These are phyloP conservation scores for Taphrina pruni DNA, from an alignment of 1,139 yeast genomes.

Conservation along the genomic window DNA sequence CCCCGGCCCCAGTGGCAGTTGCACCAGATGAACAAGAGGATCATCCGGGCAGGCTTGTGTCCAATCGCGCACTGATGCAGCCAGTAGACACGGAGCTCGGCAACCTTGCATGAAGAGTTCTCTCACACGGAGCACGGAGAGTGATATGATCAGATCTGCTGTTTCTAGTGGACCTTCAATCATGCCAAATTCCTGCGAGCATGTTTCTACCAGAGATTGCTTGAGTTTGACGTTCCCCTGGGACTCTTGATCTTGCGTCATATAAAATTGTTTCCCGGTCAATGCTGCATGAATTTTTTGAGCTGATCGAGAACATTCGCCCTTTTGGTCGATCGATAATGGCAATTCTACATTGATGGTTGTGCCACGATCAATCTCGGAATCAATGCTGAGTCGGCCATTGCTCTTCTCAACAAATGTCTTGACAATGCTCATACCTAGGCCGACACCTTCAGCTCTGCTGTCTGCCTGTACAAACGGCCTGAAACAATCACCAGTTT, in stretches of 20 bases:
- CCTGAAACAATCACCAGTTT: constrained; percentile 67
- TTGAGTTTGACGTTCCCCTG: background rate
- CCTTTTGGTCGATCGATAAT: constrained; percentile 1
- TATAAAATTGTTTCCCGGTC: constrained; percentile 4
- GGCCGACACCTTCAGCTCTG: constrained; percentile 63
- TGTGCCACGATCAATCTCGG: constrained; percentile 20
- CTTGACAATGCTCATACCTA: constrained; percentile 35
- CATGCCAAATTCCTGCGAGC: constrained; percentile 20
- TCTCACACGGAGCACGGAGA: background rate
- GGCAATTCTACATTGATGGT: constrained; percentile 23
- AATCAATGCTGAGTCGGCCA: constrained; percentile 14
- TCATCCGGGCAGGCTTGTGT: background rate
- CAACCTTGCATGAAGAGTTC: constrained; percentile 1
- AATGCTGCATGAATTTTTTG: constrained; percentile 12
- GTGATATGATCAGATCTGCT: constrained; percentile 26
- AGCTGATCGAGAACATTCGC: background rate
- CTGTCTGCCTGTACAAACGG: constrained; percentile 94
- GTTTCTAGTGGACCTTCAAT: background rate
- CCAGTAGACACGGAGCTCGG: constrained; percentile 14
- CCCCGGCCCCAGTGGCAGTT: constrained; percentile 24
- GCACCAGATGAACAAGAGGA: constrained; percentile 27
- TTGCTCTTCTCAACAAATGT: constrained; percentile 25
- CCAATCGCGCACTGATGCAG: constrained; percentile 21
- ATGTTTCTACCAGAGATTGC: background rate
- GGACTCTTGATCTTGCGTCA: background rate